phyloP scores from a whole-genome alignment of 2,329 filamentous ascomycete genomes.

The Beauveria asiatica region DNA sequence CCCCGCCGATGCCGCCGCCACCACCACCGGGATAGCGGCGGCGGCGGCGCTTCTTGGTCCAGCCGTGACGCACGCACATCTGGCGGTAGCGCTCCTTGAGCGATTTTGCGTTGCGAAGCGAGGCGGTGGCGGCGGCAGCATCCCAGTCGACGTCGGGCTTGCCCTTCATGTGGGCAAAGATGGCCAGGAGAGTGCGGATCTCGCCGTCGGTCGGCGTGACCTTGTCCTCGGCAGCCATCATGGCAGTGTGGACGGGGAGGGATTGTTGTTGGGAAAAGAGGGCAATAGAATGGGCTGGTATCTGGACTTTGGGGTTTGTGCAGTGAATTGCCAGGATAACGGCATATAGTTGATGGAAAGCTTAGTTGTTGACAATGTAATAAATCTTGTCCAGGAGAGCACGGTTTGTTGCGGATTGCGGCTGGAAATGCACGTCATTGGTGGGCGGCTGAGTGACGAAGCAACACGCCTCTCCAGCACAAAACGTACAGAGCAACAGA shows the following conservation, averaged over 20 bases:
- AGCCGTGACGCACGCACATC: conserved; percentile 32
- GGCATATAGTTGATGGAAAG: no score
- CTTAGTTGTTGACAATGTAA: no score
- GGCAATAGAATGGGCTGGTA: background rate
- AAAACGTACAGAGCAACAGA: no score
- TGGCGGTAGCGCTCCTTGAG: conserved; percentile 34
- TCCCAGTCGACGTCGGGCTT: conserved; percentile 34
- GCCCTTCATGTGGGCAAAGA: conserved; percentile 33
- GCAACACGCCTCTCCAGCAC: no score
- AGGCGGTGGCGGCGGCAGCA: conserved; percentile 26
- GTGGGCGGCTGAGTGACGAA: no score
- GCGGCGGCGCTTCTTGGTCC: conserved; percentile 21
- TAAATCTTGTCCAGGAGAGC: no score
- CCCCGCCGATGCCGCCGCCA: no score
- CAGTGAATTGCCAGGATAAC: no score
- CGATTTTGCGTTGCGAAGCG: conserved; percentile 33
- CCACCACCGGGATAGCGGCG: no score
- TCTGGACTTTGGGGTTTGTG: no score
- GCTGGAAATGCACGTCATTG: no score
- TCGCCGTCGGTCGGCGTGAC: conserved; percentile 25
- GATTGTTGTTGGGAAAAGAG: background rate
- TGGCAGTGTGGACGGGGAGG: background rate
- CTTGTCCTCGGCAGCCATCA: conserved; percentile 11
- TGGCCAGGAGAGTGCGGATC: conserved; percentile 30
- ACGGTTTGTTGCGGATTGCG: no score